Evolutionary conservation across 2,329 filamentous ascomycete genomes (phyloP), one percentile per base, ranked within the genome.

Genomic region (Escovopsis sp.): DNA sequence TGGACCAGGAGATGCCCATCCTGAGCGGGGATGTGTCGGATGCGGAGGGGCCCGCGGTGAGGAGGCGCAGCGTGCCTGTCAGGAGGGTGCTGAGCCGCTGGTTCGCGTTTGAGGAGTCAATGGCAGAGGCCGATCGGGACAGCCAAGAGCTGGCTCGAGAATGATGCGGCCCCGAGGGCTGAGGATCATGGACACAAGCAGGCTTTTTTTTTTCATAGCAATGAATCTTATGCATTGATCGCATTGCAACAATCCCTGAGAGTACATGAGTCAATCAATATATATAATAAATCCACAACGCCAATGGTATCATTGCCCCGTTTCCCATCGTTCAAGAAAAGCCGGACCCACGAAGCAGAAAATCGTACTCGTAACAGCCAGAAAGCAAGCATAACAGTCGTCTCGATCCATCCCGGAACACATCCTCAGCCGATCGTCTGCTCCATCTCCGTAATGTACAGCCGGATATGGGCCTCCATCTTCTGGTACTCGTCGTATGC

Each of bases 381-480:
- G 15, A 27, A 31, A n/a, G 9, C 31, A 37, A 36, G 25, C 15
- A 31, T 29, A 32, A 39, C 16, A 42, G 10, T 14, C 32, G 10
- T 14, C 37, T 16, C 12, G 12, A 39, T 20, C 35, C 42, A 34
- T 11, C 16, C 20, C 11, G 10, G 14, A 36, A 44, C 31, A 47
- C 53, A 31, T 8, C 15, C 10, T 39, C 43, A 45, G 24, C 48
- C 67, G 51, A 91, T 76, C 43, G 80, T 81, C 63, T 95, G 88
- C 64, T 96, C 91, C 88, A 98, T 95, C 70, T 98, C 91, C 5
- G 84, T 94, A 56, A 98, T 94, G 67, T 98, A 98, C 47, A 96
- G 70, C 63, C 88, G 89, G 60, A 98, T 93, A 58, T 98, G 91
- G 32, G 86, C 81, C 61, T 96, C 89, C 77, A 98, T 82, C 76